Percentiles rank a stretch among this genome's conserved stretches.
These are phyloP conservation scores for Sporothrix humicola DNA, from an alignment of 2,329 filamentous ascomycete species.

Conservation along the genomic window DNA sequence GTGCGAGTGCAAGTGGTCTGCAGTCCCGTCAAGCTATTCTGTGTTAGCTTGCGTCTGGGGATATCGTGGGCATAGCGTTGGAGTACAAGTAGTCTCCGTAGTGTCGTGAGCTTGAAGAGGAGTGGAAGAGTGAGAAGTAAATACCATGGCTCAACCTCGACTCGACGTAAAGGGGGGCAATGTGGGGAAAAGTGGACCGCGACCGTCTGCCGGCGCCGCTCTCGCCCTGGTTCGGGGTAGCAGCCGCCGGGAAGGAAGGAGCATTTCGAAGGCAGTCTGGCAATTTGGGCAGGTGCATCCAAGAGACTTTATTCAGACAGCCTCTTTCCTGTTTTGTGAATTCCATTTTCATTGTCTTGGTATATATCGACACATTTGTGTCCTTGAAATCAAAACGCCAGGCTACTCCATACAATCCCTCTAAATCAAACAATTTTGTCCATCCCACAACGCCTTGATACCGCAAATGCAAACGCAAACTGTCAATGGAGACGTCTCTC, in stretches of 20 bases:
- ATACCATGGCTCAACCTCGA: not conserved
- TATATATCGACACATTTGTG: not conserved
- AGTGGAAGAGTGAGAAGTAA: not conserved
- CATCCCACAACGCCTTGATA: slow-evolving; percentile 1
- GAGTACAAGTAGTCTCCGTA: not conserved
- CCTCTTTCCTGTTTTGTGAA: not conserved
- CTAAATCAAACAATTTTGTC: not conserved
- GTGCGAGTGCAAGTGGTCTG: not conserved
- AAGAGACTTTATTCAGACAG: not conserved
- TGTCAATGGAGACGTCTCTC: not conserved
- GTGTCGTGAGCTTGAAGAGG: not conserved
- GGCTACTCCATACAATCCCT: not conserved
- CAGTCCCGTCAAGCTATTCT: slow-evolving; percentile 7
- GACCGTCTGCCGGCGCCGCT: slow-evolving; percentile 2
- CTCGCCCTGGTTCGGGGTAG: slow-evolving; percentile 22
- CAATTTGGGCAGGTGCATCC: not conserved
- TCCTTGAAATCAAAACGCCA: not conserved
- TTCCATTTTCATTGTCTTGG: not conserved
- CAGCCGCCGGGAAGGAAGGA: slow-evolving; percentile 4
- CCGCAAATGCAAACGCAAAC: slow-evolving; percentile 14
- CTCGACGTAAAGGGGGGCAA: not conserved
- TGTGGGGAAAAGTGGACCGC: slow-evolving; percentile 27
- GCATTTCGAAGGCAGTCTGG: not conserved
- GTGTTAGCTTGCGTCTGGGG: not conserved
- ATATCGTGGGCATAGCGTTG: slow-evolving; percentile 13